phyloP scores from a whole-genome alignment of 495 filamentous ascomycete genomes.

The Aspergillus leporis region DNA sequence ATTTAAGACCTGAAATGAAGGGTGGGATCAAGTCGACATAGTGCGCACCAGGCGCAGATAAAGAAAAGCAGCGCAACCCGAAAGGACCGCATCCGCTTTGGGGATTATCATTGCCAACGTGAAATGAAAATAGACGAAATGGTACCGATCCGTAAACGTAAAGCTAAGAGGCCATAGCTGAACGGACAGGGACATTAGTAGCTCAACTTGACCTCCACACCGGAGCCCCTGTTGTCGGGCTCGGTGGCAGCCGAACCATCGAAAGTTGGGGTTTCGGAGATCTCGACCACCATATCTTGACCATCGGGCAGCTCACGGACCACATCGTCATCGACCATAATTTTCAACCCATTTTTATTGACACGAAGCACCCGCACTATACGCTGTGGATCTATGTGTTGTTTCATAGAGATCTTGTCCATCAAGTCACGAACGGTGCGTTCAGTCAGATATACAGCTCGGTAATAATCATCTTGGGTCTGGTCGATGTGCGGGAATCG shows the following conservation, averaged over 20 bases:
- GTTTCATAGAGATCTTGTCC: conserved; percentile 70
- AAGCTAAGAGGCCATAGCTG: not conserved
- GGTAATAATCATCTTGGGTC: conserved; percentile 66
- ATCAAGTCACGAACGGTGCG: conserved; percentile 73
- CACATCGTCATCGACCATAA: conserved; percentile 89
- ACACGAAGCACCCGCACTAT: conserved; percentile 71
- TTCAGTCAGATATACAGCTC: conserved; percentile 82
- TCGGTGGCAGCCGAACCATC: conserved; percentile 9
- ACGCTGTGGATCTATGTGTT: conserved; percentile 67
- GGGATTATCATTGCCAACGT: conserved; percentile 2
- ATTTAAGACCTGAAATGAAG: not conserved
- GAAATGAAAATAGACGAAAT: conserved; percentile 2
- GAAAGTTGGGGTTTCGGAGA: conserved; percentile 40
- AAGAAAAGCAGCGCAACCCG: not conserved
- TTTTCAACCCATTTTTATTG: conserved; percentile 69
- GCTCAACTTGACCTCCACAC: conserved; percentile 41
- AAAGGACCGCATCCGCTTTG: not conserved
- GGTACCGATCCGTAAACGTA: not conserved
- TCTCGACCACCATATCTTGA: conserved; percentile 80
- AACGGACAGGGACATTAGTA: conserved; percentile 27
- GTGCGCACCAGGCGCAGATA: conserved; percentile 24
- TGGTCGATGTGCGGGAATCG: conserved; percentile 56
- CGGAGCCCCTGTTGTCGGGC: conserved; percentile 18
- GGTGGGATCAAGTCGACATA: not conserved
- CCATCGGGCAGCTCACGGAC: conserved; percentile 85